Conservation (phyloP, 306 rosid genomes). For the barrel medic (Medicago truncatula) region DNA sequence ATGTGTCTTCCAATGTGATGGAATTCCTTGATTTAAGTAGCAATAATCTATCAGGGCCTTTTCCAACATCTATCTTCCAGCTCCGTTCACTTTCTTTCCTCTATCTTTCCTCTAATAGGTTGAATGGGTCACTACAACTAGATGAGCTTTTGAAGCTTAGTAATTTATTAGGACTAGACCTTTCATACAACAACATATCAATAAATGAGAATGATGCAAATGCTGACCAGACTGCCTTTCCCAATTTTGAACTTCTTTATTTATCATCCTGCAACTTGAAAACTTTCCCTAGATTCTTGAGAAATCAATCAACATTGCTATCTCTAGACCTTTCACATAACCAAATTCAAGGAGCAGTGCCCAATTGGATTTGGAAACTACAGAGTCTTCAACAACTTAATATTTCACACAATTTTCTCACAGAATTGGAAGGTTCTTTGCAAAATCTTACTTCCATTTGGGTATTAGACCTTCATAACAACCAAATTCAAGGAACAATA, state of each 20-base stretch:
- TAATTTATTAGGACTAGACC: constrained; percentile 39
- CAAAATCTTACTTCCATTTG: no score
- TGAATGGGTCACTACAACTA: constrained; percentile 35
- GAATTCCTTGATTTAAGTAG: no score
- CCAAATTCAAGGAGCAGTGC: no score
- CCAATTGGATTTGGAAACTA: no score
- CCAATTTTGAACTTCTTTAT: neutral
- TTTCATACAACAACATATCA: constrained; percentile 51
- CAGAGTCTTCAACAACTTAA: no score
- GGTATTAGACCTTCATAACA: neutral
- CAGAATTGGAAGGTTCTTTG: no score
- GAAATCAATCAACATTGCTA: neutral
- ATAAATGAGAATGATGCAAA: neutral
- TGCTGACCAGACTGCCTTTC: neutral
- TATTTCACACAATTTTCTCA: no score
- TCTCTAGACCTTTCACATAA: constrained; percentile 38
- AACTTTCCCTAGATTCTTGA: constrained; percentile 46
- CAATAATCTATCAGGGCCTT: no score
- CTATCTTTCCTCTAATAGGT: constrained; percentile 47
- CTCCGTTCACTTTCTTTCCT: no score
- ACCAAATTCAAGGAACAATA: neutral
- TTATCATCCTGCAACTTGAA: constrained; percentile 47
- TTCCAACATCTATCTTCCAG: no score
- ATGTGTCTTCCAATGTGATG: no score
- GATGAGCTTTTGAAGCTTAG: neutral